A percentile compares a stretch with the other conserved stretches of the same genome.
Conservation (phyloP, 805 yeast genomes). For the Cyberlindnera meyerae region DNA sequence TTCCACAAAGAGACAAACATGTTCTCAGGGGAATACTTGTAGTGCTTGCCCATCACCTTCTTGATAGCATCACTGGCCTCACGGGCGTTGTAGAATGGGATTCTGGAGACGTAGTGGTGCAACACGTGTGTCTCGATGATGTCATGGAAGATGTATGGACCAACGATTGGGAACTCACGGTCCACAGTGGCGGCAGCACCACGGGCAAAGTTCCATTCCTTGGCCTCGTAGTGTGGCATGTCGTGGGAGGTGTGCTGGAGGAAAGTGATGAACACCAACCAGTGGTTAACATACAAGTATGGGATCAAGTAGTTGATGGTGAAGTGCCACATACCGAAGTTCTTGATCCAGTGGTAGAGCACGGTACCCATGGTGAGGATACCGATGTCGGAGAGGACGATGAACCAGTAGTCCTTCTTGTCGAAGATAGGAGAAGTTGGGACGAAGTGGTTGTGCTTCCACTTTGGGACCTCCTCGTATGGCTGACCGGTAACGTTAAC, state of each 20-base stretch:
- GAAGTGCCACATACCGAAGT: conserved; percentile 46
- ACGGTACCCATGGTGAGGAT: conserved; percentile 38
- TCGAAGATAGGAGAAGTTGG: conserved; percentile 55
- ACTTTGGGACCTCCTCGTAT: conserved; percentile 36
- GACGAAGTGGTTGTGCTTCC: conserved; percentile 47
- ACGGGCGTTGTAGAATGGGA: conserved; percentile 83
- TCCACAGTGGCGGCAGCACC: conserved; percentile 67
- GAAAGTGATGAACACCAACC: conserved; percentile 60
- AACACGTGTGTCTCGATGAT: conserved; percentile 88
- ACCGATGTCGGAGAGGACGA: conserved; percentile 53
- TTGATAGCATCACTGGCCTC: conserved; percentile 73
- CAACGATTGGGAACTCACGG: conserved; percentile 55
- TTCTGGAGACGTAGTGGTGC: conserved; percentile 79
- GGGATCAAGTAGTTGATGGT: conserved; percentile 54
- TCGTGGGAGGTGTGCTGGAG: conserved; percentile 58
- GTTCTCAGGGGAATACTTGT: conserved; percentile 53
- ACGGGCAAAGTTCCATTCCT: conserved; percentile 58
- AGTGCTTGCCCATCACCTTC: conserved; percentile 81
- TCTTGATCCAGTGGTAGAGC: conserved; percentile 48
- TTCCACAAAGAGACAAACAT: conserved; percentile 59
- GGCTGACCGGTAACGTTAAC: conserved; percentile 57
- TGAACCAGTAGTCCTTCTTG: conserved; percentile 48
- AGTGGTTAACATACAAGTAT: conserved; percentile 56
- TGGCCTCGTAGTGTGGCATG: conserved; percentile 53
- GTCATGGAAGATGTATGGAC: conserved; percentile 75